phyloP scores from a whole-genome alignment of 768 basidiomycete genomes.

The Psilocybe azurescens region DNA sequence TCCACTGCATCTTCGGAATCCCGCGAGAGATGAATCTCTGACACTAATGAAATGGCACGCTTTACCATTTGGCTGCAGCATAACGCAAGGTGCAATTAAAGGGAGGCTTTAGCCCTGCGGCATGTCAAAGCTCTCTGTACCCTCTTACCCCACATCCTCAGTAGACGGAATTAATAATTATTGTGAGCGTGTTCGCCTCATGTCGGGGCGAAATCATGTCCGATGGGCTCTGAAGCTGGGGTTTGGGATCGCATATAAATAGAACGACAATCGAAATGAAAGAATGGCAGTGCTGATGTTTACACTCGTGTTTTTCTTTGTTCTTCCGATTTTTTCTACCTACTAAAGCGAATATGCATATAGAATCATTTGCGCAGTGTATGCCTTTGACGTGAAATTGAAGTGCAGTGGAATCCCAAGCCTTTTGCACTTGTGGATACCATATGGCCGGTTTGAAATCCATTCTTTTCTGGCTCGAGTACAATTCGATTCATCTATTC shows the following conservation, averaged over 20 bases:
- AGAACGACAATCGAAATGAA: background rate
- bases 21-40: no score
- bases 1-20: no score
- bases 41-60: background rate
- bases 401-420: no score
- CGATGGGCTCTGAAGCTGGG: background rate
- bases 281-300: background rate
- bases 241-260: background rate
- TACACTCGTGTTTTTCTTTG: background rate
- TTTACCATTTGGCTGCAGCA: background rate
- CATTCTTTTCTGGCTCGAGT: background rate
- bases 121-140: background rate
- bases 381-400: background rate
- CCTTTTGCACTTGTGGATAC: background rate
- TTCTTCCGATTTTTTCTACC: background rate
- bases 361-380: background rate
- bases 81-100: background rate
- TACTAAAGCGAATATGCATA: no score
- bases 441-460: background rate
- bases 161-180: background rate
- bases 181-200: background rate
- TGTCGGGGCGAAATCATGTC: background rate
- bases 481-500: background rate
- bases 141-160: background rate
- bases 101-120: background rate